Evolutionary conservation across 257 asterid species (phyloP).

Genomic region (Pogostemon cablin): DNA sequence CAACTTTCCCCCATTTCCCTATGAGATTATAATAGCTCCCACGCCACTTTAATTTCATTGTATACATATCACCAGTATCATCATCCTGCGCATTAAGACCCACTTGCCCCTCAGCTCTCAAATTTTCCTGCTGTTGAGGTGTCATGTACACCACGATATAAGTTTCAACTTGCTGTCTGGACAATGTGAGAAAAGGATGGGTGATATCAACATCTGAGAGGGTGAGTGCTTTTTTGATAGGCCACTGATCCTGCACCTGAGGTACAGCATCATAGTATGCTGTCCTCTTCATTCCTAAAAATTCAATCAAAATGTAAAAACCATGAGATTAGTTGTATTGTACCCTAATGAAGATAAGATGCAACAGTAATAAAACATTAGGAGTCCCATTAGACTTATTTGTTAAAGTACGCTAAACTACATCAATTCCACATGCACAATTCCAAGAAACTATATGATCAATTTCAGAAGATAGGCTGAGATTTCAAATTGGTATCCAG

Average conservation of each 20-base stretch:
- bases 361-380: background rate
- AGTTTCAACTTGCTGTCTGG: slow-evolving; percentile 60
- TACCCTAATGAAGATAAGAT: background rate
- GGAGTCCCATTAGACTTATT: slow-evolving; percentile 15
- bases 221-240: slow-evolving; percentile 57
- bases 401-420: background rate
- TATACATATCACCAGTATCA: slow-evolving; percentile 49
- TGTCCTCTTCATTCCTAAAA: slow-evolving; percentile 52
- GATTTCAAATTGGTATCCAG: background rate
- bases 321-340: slow-evolving; percentile 14
- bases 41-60: slow-evolving; percentile 61
- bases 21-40: slow-evolving; percentile 59
- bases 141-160: slow-evolving; percentile 49
- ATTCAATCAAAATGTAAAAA: slow-evolving; percentile 1
- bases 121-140: slow-evolving; percentile 48
- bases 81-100: slow-evolving; percentile 57
- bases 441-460: slow-evolving; percentile 8
- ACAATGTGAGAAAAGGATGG: slow-evolving; percentile 59
- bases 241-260: slow-evolving; percentile 53
- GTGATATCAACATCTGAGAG: slow-evolving; percentile 63
- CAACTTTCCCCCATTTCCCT: slow-evolving; percentile 65
- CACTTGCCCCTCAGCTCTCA: slow-evolving; percentile 53
- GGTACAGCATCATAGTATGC: slow-evolving; percentile 42
- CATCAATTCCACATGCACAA: background rate
- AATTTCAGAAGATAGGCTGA: background rate